A percentile compares a stretch with the other conserved stretches of the same genome.
Evolutionary conservation across 306 rosid genomes (phyloP).

Genomic region (Glycyrrhiza uralensis): DNA sequence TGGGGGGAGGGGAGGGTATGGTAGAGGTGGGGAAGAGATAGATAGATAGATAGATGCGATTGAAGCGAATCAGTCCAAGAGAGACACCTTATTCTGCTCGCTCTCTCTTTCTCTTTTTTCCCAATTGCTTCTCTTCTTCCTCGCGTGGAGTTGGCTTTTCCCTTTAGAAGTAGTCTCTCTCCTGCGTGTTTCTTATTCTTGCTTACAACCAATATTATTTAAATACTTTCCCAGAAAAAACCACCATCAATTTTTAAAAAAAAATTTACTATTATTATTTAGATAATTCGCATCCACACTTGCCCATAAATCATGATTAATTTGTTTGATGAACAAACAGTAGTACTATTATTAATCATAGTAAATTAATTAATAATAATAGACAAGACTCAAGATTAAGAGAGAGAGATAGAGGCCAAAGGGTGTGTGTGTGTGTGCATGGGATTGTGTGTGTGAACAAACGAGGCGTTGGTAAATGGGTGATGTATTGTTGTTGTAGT

Average conservation of each 20-base stretch:
- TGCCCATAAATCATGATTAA: no score
- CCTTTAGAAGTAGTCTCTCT: slow-evolving; percentile 42
- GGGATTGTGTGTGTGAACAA: slow-evolving; percentile 16
- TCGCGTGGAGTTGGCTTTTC: slow-evolving; percentile 54
- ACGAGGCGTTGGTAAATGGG: slow-evolving; percentile 26
- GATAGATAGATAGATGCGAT: slow-evolving; percentile 42
- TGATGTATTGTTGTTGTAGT: slow-evolving; percentile 29
- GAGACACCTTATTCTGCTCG: slow-evolving; percentile 61
- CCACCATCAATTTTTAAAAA: not conserved
- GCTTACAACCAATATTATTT: not conserved
- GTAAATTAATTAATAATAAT: not conserved
- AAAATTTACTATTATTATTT: not conserved
- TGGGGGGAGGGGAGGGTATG: no score
- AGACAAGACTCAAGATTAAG: no score
- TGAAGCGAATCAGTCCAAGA: slow-evolving; percentile 77
- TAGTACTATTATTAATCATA: no score
- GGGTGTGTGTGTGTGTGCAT: no score
- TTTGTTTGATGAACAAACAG: no score
- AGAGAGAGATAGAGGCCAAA: not conserved
- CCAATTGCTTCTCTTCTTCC: slow-evolving; percentile 36
- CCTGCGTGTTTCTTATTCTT: slow-evolving; percentile 39
- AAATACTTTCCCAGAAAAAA: slow-evolving; percentile 12
- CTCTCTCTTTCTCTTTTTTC: not conserved
- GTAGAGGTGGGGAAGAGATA: no score
- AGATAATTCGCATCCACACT: no score